These are phyloP conservation scores for Penicillium lividum DNA, from an alignment of 495 filamentous ascomycete genomes.

Conservation along the genomic window DNA sequence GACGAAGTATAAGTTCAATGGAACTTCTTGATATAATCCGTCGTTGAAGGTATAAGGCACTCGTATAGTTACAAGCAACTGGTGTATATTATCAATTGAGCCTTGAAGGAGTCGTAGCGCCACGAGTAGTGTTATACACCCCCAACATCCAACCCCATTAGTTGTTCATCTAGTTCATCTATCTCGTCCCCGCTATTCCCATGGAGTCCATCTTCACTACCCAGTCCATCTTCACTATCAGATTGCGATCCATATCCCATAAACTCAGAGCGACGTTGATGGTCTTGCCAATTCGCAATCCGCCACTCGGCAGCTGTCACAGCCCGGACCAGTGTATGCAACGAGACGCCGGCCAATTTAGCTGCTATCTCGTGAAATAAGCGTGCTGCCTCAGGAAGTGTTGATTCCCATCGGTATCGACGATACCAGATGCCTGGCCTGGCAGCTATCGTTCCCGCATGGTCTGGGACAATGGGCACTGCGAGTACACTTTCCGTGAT, in stretches of 20 bases:
- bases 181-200: constrained; percentile 19
- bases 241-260: constrained; percentile 21
- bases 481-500: constrained; percentile 40
- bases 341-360: constrained; percentile 44
- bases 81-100: neutral
- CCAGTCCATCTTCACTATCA: constrained; percentile 21
- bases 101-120: too few species aligned
- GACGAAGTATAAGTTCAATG: neutral
- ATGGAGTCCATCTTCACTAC: neutral
- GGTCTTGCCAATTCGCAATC: constrained; percentile 43
- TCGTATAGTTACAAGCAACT: neutral
- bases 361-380: constrained; percentile 59
- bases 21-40: too few species aligned
- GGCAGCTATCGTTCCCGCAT: constrained; percentile 25
- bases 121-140: constrained; percentile 7
- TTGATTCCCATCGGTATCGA: constrained; percentile 56
- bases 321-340: constrained; percentile 48
- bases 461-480: constrained; percentile 29
- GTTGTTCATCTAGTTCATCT: constrained; percentile 32
- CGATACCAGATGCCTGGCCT: constrained; percentile 58
- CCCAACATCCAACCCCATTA: constrained; percentile 29
- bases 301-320: constrained; percentile 50
- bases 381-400: constrained; percentile 56
- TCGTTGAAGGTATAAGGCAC: too few species aligned
- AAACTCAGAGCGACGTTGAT: constrained; percentile 33